A percentile compares a stretch with the other conserved stretches of the same genome.
phyloP scores from a whole-genome alignment of 345 rosid species.

The Ceriops zippeliana region DNA sequence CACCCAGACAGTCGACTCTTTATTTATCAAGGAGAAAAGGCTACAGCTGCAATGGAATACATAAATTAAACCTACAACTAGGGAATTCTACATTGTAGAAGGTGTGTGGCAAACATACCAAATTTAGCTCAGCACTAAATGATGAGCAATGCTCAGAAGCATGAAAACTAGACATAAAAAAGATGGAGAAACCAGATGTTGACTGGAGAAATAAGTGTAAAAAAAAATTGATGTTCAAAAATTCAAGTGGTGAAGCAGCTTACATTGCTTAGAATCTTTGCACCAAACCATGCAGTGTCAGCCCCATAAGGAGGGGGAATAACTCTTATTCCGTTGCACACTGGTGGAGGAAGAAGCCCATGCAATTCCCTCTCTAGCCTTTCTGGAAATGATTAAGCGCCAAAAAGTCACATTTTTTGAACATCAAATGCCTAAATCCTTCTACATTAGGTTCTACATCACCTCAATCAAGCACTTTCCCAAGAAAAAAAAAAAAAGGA shows the following conservation, averaged over 20 bases:
- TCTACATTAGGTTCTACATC: not conserved
- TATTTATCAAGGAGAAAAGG: not conserved
- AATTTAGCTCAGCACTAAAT: not conserved
- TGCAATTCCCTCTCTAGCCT: constrained; percentile 80
- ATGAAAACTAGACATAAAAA: too few relatives aligned
- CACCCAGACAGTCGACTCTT: not conserved
- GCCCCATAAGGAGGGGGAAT: constrained; percentile 65
- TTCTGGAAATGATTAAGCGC: constrained; percentile 39
- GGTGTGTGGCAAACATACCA: not conserved
- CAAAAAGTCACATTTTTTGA: not conserved
- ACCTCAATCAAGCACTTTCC: not conserved
- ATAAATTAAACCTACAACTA: not conserved
- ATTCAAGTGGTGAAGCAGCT: constrained; percentile 22
- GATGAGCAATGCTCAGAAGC: not conserved
- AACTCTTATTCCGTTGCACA: constrained; percentile 58
- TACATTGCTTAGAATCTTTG: constrained; percentile 79
- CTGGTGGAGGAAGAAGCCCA: constrained; percentile 49
- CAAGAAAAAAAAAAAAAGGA: not conserved
- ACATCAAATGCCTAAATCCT: not conserved
- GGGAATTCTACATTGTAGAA: not conserved
- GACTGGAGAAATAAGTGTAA: not conserved
- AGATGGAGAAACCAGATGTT: not conserved
- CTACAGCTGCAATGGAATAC: not conserved
- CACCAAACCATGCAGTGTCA: constrained; percentile 91
- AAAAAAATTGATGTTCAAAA: not conserved